Evolutionary conservation across 73 alveolate genomes (phyloP), one percentile per base, ranked within the genome.

Genomic region (Effrenium voratum): DNA sequence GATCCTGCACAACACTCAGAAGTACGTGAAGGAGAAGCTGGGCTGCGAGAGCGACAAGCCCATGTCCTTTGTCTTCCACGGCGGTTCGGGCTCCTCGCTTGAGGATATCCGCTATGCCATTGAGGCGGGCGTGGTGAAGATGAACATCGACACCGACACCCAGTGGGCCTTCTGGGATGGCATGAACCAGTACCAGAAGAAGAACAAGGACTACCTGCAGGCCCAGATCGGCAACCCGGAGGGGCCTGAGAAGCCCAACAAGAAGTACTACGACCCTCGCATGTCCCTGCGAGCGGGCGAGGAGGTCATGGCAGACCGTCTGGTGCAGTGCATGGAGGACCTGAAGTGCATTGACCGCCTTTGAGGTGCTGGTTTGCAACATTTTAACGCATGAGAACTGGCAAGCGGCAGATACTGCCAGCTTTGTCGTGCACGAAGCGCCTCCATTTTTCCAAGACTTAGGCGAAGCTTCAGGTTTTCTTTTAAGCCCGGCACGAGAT

Each of bases 251-350:
- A 87, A 87, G 72, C 90, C 90, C 98, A 70, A 91, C 98, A 70
- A 91, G 95, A 87, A 87, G 85, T 87, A 87, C 85, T 87, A 87
- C 38, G 95, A 87, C 44, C 95, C 95, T 66, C 95, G 95, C 49
- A 66, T 66, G 82, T 87, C 85, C 73, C 36, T 87, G 85, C 95
- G 95, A 2, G 59, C 95, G 45, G 95, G 85, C 8, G 95, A 87
- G 70, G 95, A 87, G 40, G 4, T 8, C 85, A 87, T 66, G 84
- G 95, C 84, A 0, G 84, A 87, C 24, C 95, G 95, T 50, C 46
- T 87, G 95, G 83, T 63, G 85, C 41, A 87, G 52, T 87, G 95
- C 85, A 63, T 87, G 85, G 95, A 87, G 85, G 95, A 87, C 72
- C 95, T 87, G 40, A 87, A 87, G 85, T 87, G 95, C 95, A 66